These are phyloP conservation scores for Creolimax fragrantissima DNA, from an alignment of 78 protist genomes.

Conservation along the genomic window DNA sequence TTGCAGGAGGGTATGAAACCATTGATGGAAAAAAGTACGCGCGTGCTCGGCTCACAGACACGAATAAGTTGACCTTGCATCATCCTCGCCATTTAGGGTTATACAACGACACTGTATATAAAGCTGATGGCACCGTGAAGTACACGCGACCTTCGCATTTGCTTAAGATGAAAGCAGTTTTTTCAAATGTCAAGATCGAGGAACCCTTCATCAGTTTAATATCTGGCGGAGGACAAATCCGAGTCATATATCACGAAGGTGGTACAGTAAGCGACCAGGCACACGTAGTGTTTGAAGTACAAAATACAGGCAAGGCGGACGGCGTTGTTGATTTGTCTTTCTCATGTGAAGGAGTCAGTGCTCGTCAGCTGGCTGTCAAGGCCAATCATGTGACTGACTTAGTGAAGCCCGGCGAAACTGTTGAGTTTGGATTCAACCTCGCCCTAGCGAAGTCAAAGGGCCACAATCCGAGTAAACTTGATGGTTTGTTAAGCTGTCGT, in stretches of 20 bases:
- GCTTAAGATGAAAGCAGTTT: background rate
- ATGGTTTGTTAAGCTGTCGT: background rate
- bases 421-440: background rate
- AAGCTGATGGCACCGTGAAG: background rate
- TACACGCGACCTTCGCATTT: background rate
- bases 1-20: background rate
- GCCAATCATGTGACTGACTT: background rate
- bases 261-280: background rate
- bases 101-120: background rate
- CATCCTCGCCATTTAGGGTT: background rate
- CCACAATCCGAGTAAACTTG: background rate
- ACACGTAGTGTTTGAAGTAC: background rate
- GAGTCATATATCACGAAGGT: background rate
- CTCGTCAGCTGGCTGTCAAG: background rate
- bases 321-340: background rate
- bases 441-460: background rate
- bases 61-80: background rate
- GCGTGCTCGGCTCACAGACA: background rate
- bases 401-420: background rate
- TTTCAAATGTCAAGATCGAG: background rate
- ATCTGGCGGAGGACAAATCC: background rate
- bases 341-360: background rate
- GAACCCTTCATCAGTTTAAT: background rate
- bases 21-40: background rate
- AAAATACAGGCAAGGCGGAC: background rate